Percentiles rank a stretch among this genome's conserved stretches.
These are phyloP conservation scores for Cutaneotrichosporon daszewskae DNA, from an alignment of 1,284 basidiomycete species.

Conservation along the genomic window DNA sequence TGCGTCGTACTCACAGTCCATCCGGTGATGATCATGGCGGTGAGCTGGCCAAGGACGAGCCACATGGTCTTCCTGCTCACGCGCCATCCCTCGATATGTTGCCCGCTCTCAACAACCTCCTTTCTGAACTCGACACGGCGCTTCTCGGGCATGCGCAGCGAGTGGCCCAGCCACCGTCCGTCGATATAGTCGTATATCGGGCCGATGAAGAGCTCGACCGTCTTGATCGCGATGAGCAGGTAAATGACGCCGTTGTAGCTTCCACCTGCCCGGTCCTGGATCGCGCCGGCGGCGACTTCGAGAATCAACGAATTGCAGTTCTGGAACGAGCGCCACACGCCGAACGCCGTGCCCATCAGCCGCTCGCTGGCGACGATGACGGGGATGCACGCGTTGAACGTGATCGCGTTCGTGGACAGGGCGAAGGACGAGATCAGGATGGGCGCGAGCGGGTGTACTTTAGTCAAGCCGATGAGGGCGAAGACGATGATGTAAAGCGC, in stretches of 20 bases:
- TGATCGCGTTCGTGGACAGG: slow-evolving; percentile 43
- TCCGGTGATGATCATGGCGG: slow-evolving; percentile 4
- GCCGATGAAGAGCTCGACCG: slow-evolving; percentile 42
- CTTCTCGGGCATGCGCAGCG: slow-evolving; percentile 36
- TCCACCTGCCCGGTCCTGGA: slow-evolving; percentile 43
- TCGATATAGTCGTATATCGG: slow-evolving; percentile 41
- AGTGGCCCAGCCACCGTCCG: slow-evolving; percentile 35
- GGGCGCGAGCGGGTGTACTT: slow-evolving; percentile 45
- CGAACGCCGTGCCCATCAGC: slow-evolving; percentile 48
- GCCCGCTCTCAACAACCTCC: not conserved
- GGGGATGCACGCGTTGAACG: slow-evolving; percentile 47
- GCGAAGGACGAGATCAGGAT: slow-evolving; percentile 46
- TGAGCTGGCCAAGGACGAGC: not conserved
- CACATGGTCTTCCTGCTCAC: not conserved
- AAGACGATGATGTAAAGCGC: slow-evolving; percentile 46
- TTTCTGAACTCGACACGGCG: slow-evolving; percentile 6
- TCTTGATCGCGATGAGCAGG: slow-evolving; percentile 49
- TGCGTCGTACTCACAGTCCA: slow-evolving; percentile 4
- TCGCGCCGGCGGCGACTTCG: slow-evolving; percentile 46
- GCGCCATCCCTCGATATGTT: not conserved
- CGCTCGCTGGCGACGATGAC: slow-evolving; percentile 44
- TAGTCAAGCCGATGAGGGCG: slow-evolving; percentile 44
- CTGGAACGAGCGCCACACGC: slow-evolving; percentile 48
- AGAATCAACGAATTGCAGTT: slow-evolving; percentile 25
- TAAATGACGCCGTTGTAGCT: slow-evolving; percentile 46